These are phyloP conservation scores for Mimosa bimucronata DNA, from an alignment of 306 rosid genomes.

Conservation along the genomic window DNA sequence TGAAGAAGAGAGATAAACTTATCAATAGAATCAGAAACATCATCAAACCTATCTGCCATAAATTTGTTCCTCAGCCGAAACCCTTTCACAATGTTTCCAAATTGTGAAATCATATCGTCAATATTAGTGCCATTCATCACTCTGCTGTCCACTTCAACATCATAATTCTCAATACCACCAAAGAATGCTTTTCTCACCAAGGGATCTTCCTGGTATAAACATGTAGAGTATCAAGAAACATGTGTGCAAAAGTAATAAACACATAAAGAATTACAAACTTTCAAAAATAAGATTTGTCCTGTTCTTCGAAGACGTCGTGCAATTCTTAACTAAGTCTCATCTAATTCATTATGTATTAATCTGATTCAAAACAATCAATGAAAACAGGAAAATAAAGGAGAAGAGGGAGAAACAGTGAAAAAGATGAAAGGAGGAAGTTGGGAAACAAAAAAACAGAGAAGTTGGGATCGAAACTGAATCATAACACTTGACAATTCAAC, in stretches of 20 bases:
- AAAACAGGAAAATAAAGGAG: background rate
- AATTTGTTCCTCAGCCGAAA: constrained; percentile 59
- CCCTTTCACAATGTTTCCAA: constrained; percentile 60
- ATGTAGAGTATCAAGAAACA: constrained; percentile 28
- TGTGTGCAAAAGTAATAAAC: background rate
- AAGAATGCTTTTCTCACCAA: constrained; percentile 44
- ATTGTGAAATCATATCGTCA: constrained; percentile 52
- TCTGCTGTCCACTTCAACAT: constrained; percentile 47
- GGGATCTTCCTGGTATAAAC: constrained; percentile 56
- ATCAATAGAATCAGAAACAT: constrained; percentile 62
- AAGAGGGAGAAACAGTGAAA: background rate
- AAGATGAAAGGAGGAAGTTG: background rate
- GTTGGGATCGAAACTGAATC: background rate
- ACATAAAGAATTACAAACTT: constrained; percentile 22
- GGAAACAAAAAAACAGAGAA: background rate
- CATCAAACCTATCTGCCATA: constrained; percentile 60
- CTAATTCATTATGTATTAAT: constrained; percentile 17
- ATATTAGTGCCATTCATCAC: constrained; percentile 54
- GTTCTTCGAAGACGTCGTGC: constrained; percentile 21
- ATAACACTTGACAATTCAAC: background rate
- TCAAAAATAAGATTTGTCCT: constrained; percentile 14
- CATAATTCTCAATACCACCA: constrained; percentile 46
- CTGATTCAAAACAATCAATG: background rate
- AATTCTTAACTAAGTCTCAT: constrained; percentile 26
- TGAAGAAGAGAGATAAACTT: constrained; percentile 58